Percentiles rank a stretch among this genome's conserved stretches.
Conservation (phyloP, 345 rosid genomes). For the Salix koriyanagi region DNA sequence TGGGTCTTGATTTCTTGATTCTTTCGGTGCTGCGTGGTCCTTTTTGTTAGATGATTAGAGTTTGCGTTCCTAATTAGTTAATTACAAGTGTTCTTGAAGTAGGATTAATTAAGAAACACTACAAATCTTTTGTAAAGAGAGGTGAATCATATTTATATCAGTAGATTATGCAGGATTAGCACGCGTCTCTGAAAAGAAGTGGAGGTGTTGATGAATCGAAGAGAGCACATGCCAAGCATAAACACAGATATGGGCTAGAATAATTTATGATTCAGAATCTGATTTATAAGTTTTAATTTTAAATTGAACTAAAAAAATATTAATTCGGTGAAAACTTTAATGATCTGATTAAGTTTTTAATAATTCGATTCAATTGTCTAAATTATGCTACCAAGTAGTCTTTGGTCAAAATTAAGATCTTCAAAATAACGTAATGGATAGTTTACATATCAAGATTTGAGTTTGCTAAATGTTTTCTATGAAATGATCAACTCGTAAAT, state of each 20-base stretch:
- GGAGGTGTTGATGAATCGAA: constrained; percentile 10
- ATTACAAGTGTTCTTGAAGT: background rate
- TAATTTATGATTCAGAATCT: too few relatives aligned
- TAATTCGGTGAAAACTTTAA: too few relatives aligned
- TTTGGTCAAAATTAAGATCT: too few relatives aligned
- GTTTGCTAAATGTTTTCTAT: background rate
- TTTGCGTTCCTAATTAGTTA: background rate
- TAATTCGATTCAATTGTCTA: too few relatives aligned
- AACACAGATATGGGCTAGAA: background rate
- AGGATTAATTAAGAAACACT: background rate
- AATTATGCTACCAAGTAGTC: too few relatives aligned
- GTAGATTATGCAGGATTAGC: constrained; percentile 10
- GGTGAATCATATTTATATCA: background rate
- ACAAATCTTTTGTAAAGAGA: background rate
- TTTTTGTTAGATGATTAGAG: background rate
- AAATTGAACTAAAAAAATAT: too few relatives aligned
- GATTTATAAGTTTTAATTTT: too few relatives aligned
- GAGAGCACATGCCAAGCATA: constrained; percentile 22
- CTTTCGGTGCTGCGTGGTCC: too few relatives aligned
- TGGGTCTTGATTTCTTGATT: background rate
- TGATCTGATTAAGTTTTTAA: too few relatives aligned
- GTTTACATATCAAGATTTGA: too few relatives aligned
- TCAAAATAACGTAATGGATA: too few relatives aligned
- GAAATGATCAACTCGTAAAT: too few relatives aligned
- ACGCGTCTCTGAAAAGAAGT: background rate